Evolutionary conservation across 177 flowering plant genomes (phyloP), one percentile per base, ranked within the genome.

Genomic region (Vitis hybrid): DNA sequence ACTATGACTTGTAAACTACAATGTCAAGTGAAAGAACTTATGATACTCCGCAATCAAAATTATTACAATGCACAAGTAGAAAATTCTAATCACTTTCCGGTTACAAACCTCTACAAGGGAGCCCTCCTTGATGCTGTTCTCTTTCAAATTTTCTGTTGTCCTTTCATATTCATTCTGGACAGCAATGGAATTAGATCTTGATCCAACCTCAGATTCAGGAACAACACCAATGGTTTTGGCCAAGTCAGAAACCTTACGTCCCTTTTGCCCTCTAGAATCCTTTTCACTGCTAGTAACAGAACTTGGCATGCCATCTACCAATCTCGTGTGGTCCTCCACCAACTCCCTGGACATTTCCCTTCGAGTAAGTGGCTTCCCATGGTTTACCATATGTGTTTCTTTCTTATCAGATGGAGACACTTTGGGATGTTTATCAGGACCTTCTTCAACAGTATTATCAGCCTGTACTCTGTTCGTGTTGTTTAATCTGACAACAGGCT

Each of bases 81-180:
- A 45, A 32, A n/a, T 17, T 11, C 15, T 52, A 13, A 62, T 19
- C 6, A 69, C 2, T 11, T 49, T 34, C 10, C 30, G 8, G 14
- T 26, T 48, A 72, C 83, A 70, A 19, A 92, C 98, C 96, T 93
- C 98, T 17, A 83, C 83, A 78, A 58, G 66, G 45, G 92, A 88
- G 58, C 94, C 97, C 81, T 88, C 97, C 70, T 71, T 76, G 58
- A 95, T 85, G 72, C 19, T 51, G 49, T 70, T 72, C 49, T 76
- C 88, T 45, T 70, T 70, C 10, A 62, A 51, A 56, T 66, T 19
- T 30, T 67, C 80, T 17, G 12, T 69, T 23, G 70, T 63, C 56
- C 62, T 79, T 50, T 62, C 77, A 49, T 52, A 58, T 45, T 72
- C 79, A 66, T 66, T 75, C 23, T 57, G 77, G 62, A 51, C 60